Evolutionary conservation across 768 basidiomycete genomes (phyloP), one percentile per base, ranked within the genome.

Genomic region (Postia placenta): DNA sequence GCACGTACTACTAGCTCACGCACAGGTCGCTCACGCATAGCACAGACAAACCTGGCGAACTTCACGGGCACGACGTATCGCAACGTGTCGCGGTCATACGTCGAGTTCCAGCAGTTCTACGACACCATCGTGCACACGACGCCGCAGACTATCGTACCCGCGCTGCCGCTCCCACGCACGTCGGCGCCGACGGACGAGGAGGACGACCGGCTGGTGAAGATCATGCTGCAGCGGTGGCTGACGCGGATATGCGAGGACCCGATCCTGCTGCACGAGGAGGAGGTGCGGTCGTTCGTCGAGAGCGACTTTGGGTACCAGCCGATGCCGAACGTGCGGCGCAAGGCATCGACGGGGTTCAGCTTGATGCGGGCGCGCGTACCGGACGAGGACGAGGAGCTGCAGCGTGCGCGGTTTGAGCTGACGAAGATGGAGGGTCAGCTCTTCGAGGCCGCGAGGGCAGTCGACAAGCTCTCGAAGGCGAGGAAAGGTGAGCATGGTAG

Each of bases 151-250:
- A 96, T 99, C 58, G 76, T 97, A 14, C 92, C 96, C 6, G 96
- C 96, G 3, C 76, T 99, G 12, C 96, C 96, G 1, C 76, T 98
- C n/a, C 81, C 94, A 0, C 92, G 95, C 56, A 97, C 94, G 0
- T 97, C 94, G 11, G 96, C 96, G 2, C 87, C 92, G 22, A 93
- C 92, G 11, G 96, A 98, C 61, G 96, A 98, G 69, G 96, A 98
- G 68, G 96, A 99, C 66, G 96, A 98, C 65, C 79, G 96, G 17
- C 76, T 99, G 2, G 92, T 99, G 26, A 87, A 87, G 64, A 87
- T 94, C 52, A 92, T 94, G 79, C 74, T 98, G 19, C 96, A 98
- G 67, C 74, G 90, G 52, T 99, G 96, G 95, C 78, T 96, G 47
- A 83, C 89, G 11, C 74, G 96, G 48, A 81, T 98, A 26, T 95